Percentiles rank a stretch among this genome's conserved stretches.
Conservation (phyloP, 352 stramenopile species). For the Phytophthora sojae region DNA sequence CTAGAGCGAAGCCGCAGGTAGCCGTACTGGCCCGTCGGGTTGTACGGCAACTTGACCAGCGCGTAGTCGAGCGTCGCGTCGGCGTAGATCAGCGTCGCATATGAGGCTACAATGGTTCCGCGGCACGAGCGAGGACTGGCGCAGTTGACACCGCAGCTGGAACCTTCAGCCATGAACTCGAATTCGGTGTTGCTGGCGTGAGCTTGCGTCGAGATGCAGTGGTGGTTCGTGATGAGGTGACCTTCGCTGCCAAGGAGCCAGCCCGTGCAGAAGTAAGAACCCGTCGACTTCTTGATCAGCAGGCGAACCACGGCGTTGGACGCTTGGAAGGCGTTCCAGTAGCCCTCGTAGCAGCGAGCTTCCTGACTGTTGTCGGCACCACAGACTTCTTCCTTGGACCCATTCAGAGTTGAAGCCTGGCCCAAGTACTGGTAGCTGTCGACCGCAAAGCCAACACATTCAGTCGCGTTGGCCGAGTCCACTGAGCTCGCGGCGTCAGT, state of each 20-base stretch:
- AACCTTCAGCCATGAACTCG: conserved; percentile 69
- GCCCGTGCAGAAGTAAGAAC: conserved; percentile 75
- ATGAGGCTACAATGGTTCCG: conserved; percentile 42
- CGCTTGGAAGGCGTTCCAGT: conserved; percentile 24
- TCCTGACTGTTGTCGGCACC: conserved; percentile 67
- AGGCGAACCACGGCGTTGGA: conserved; percentile 60
- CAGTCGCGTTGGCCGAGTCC: conserved; percentile 26
- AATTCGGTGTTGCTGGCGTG: conserved; percentile 71
- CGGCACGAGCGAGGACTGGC: conserved; percentile 37
- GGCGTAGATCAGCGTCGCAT: conserved; percentile 49
- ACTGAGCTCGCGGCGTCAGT: conserved; percentile 29
- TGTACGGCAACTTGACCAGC: conserved; percentile 69
- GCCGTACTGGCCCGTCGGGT: conserved; percentile 54
- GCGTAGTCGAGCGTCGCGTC: conserved; percentile 62
- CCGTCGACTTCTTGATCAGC: conserved; percentile 65
- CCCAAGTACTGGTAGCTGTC: conserved; percentile 58
- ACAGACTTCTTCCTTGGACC: conserved; percentile 63
- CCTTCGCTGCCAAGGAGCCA: conserved; percentile 80
- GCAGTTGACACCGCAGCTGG: conserved; percentile 49
- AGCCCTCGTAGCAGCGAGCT: conserved; percentile 54
- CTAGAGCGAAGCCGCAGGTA: conserved; percentile 63
- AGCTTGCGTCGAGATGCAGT: conserved; percentile 66
- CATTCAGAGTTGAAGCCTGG: conserved; percentile 31
- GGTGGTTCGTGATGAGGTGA: conserved; percentile 83
- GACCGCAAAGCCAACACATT: conserved; percentile 61